Conservation (phyloP, 2,329 filamentous ascomycete species). For the Pyricularia grisea region DNA sequence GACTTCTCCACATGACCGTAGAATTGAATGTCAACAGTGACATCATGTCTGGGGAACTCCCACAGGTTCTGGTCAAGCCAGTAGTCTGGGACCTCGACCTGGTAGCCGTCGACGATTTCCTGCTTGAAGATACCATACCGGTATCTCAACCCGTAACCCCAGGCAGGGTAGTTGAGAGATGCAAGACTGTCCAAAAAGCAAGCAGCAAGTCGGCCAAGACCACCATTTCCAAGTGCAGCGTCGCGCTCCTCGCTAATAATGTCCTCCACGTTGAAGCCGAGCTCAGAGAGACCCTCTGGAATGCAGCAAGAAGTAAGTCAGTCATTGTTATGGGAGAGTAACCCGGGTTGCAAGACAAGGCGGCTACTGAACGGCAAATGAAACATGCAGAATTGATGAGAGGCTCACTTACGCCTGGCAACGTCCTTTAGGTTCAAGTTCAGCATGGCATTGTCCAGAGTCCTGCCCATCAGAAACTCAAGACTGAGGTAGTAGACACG, state of each 20-base stretch:
- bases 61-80: slow-evolving; percentile 99
- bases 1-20: slow-evolving; percentile 74
- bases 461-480: slow-evolving; percentile 95
- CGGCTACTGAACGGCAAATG: not conserved
- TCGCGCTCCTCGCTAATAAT: slow-evolving; percentile 92
- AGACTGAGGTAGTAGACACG: slow-evolving; percentile 94
- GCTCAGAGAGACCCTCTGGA: slow-evolving; percentile 71
- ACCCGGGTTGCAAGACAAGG: not conserved
- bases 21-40: slow-evolving; percentile 95
- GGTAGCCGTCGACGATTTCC: slow-evolving; percentile 95
- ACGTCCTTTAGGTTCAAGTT: slow-evolving; percentile 84
- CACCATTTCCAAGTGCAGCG: slow-evolving; percentile 91
- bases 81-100: slow-evolving; percentile 96
- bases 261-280: slow-evolving; percentile 96
- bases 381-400: not conserved
- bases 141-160: slow-evolving; percentile 95
- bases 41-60: slow-evolving; percentile 95
- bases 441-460: slow-evolving; percentile 96
- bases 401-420: slow-evolving; percentile 57
- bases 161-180: slow-evolving; percentile 88
- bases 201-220: slow-evolving; percentile 85
- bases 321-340: not conserved
- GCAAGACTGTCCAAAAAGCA: slow-evolving; percentile 97
- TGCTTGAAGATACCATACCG: slow-evolving; percentile 99
- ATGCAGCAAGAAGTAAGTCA: not conserved